phyloP scores from a whole-genome alignment of 371 early-diverging fungal genomes.

The Mucor lusitanicus region DNA sequence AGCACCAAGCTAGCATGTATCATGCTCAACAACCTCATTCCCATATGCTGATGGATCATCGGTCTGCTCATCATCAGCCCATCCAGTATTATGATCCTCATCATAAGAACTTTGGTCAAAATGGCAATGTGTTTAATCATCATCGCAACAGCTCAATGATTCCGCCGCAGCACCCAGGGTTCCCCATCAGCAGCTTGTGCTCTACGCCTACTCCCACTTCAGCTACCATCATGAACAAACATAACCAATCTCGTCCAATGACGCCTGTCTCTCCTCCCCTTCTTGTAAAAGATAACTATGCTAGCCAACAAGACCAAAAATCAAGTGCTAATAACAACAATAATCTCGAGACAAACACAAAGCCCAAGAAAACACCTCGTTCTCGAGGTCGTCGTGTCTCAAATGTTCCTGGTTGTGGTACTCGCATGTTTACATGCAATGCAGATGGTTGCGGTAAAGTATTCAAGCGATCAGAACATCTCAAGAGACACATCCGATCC shows the following conservation, averaged over 20 bases:
- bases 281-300: constrained; percentile 11
- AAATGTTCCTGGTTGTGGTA: constrained; percentile 37
- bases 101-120: constrained; percentile 12
- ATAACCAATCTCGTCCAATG: constrained; percentile 11
- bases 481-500: constrained; percentile 66
- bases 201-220: constrained; percentile 3
- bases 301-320: not conserved
- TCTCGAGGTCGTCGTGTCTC: constrained; percentile 63
- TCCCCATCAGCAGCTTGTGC: constrained; percentile 6
- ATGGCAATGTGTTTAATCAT: constrained; percentile 5
- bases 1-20: constrained; percentile 7
- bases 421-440: constrained; percentile 57
- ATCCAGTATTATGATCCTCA: constrained; percentile 17
- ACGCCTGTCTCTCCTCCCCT: constrained; percentile 24
- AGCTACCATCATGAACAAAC: constrained; percentile 1
- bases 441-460: constrained; percentile 59
- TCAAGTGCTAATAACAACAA: not conserved
- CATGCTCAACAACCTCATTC: constrained; percentile 2
- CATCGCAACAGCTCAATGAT: constrained; percentile 2
- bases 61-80: constrained; percentile 5
- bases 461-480: constrained; percentile 70
- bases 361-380: constrained; percentile 34
- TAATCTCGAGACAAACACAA: not conserved
- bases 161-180: not conserved
- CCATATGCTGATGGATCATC: constrained; percentile 2